Evolutionary conservation across 169 alveolate species (phyloP).

Genomic region (Cryptosporidium sp.): DNA sequence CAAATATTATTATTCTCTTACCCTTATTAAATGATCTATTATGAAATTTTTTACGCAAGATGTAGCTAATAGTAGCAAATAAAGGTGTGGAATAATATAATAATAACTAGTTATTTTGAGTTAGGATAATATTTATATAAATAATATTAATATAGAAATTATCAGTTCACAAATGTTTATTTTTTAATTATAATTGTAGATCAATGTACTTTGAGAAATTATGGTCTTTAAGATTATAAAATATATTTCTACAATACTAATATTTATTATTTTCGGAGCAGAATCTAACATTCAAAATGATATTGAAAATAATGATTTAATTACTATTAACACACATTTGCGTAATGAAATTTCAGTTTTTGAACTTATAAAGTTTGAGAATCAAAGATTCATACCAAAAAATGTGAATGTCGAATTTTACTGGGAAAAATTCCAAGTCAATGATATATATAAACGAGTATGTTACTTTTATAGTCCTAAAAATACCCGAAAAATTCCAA

Average conservation of each 20-base stretch:
- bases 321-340: background rate
- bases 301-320: background rate
- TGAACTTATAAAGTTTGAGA: slow-evolving; percentile 23
- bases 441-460: background rate
- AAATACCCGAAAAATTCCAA: background rate
- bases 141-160: background rate
- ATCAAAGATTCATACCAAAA: slow-evolving; percentile 6
- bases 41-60: background rate
- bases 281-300: background rate
- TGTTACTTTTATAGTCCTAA: slow-evolving; percentile 14
- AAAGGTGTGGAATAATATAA: slow-evolving; percentile 12
- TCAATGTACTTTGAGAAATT: background rate
- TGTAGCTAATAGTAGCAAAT: background rate
- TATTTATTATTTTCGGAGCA: background rate
- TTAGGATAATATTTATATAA: background rate
- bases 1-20: too few species aligned
- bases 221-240: background rate
- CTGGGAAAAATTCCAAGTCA: slow-evolving; percentile 36
- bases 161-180: background rate
- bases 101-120: background rate
- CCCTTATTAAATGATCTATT: background rate
- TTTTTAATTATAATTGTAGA: background rate
- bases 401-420: slow-evolving; percentile 5
- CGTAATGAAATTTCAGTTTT: slow-evolving; percentile 14
- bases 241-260: background rate